phyloP scores from a whole-genome alignment of 2,329 filamentous ascomycete genomes.

The Aspergillus luchuensis region DNA sequence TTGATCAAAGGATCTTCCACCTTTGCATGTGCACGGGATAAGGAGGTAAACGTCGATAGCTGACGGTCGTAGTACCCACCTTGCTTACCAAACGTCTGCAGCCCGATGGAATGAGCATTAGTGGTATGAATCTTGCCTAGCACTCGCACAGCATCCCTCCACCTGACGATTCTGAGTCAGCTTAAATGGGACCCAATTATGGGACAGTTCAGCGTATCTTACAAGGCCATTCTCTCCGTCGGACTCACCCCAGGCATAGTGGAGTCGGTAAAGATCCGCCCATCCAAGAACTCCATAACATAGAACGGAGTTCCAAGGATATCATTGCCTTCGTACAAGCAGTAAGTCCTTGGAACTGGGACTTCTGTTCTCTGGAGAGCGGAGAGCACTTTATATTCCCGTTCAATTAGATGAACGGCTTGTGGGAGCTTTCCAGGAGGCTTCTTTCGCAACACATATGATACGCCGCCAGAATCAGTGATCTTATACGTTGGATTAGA shows the following conservation, averaged over 20 bases:
- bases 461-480: background rate
- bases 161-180: too few species aligned
- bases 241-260: conserved; percentile 1
- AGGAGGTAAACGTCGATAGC: background rate
- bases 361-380: background rate
- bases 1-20: background rate
- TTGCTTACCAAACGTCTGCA: too few species aligned
- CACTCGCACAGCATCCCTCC: too few species aligned
- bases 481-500: conserved; percentile 9
- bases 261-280: background rate
- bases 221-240: background rate
- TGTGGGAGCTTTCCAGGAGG: background rate
- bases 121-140: too few species aligned
- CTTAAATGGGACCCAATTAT: too few species aligned
- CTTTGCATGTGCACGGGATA: background rate
- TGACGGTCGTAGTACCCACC: conserved; percentile 4
- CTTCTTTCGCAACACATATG: conserved; percentile 6
- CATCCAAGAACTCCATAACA: conserved; percentile 11
- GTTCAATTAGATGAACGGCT: background rate
- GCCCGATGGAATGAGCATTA: too few species aligned
- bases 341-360: background rate
- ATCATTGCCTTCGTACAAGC: background rate
- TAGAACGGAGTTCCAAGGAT: conserved; percentile 6
- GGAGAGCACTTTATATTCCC: background rate
- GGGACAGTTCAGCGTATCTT: too few species aligned